phyloP scores from a whole-genome alignment of 306 rosid genomes.

The Prinsepia uniflora region DNA sequence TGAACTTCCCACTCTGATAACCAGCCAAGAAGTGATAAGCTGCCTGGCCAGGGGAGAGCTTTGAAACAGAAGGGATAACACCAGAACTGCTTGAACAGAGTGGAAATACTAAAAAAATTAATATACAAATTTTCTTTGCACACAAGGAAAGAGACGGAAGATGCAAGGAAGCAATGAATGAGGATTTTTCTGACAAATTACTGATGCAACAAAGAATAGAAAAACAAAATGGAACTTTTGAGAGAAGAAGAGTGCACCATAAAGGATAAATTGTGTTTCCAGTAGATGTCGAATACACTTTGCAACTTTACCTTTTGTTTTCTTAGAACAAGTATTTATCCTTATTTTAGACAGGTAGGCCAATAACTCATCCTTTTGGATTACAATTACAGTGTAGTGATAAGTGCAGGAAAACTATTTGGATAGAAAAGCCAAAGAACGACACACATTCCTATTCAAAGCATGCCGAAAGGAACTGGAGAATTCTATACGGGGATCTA shows the following conservation, averaged over 20 bases:
- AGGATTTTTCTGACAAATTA: not conserved
- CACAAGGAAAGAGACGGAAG: not conserved
- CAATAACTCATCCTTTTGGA: not conserved
- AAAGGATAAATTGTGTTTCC: too few relatives aligned
- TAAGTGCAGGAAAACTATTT: not conserved
- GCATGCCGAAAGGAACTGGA: not conserved
- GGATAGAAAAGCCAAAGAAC: not conserved
- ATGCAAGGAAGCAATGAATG: not conserved
- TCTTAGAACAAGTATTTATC: too few relatives aligned
- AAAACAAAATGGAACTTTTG: not conserved
- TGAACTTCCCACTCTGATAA: conserved; percentile 46
- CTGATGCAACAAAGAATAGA: not conserved
- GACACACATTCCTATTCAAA: not conserved
- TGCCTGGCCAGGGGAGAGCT: conserved; percentile 47
- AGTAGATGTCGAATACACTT: not conserved
- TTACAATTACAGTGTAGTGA: not conserved
- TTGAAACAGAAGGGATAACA: conserved; percentile 37
- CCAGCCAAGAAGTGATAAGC: conserved; percentile 51
- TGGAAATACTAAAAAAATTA: not conserved
- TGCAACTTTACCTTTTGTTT: not conserved
- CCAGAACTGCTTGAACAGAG: conserved; percentile 32
- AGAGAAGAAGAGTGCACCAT: not conserved
- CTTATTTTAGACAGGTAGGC: not conserved
- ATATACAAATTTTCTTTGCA: not conserved
- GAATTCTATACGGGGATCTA: conserved; percentile 2